Base-by-base conservation (phyloP, 1,284 basidiomycete species). In the Neonothopanus nambi region DNA sequence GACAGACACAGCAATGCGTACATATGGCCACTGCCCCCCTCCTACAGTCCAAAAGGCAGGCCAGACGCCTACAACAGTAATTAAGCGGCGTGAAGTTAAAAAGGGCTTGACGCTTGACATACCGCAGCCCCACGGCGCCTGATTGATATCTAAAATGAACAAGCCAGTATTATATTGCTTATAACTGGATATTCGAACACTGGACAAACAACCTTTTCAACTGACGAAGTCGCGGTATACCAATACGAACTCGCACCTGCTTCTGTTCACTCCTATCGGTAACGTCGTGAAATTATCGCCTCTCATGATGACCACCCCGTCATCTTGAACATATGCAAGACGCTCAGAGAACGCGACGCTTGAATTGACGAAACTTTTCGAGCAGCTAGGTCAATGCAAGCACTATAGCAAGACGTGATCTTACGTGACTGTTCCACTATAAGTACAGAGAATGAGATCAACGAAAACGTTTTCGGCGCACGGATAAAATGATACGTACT, bases 111-210 rank as follows among this genome's bases (percentile, higher is more conserved):
- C 9, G 30, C 28, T 55, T 26, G 21, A 69, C 76, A 42, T 65
- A 86, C 84, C 84, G 64, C 86, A 89, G 38, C 86, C 86, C 82
- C 84, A 87, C 7, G 87, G 87, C 3, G 84, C 84, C 59, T 70
- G 75, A 52, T 84, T 82, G 35, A 87, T 66, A 63, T 89, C 87
- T 3, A 89, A 72, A 55, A 89, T 81, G 63, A 89, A 88, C 5
- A 89, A 68, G 12, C 86, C 86, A 5, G 80, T 81, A 54, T 82
- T 85, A 65, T 87, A 86, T 53, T 74, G 67, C 12, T 72, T 70
- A 18, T 72, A 67, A 59, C 81, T 85, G 13, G 77, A 78, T 51
- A 87, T 81, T 17, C 84, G 81, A 39, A 86, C 82, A 62, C 84
- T 86, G 49, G 7, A 41, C 40, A 30, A 38, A 23, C 12, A 61